phyloP scores from a whole-genome alignment of 140 eudicot genomes.

The Bidens hawaiensis region DNA sequence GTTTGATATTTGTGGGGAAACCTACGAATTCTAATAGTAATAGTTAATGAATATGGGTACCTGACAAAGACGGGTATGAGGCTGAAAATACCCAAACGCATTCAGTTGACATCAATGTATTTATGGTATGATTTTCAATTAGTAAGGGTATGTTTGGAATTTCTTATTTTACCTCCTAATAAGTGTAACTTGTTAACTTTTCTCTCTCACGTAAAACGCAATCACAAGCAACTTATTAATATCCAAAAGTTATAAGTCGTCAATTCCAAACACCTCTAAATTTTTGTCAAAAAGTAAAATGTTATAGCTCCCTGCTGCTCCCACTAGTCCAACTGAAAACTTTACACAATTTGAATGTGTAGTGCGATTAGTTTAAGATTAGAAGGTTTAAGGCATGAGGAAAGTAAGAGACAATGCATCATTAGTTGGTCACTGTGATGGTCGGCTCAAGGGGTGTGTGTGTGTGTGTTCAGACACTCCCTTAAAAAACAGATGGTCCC shows the following conservation, averaged over 20 bases:
- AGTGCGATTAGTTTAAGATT: neutral
- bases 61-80: neutral
- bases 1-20: no score
- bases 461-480: neutral
- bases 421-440: constrained; percentile 31
- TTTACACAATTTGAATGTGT: neutral
- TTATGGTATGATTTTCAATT: no score
- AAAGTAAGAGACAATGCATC: constrained; percentile 23
- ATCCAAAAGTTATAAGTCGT: no score
- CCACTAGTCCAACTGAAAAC: neutral
- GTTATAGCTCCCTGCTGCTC: neutral
- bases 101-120: no score
- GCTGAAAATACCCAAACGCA: neutral
- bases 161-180: no score
- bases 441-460: constrained; percentile 9
- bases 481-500: constrained; percentile 32
- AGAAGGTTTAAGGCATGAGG: constrained; percentile 14
- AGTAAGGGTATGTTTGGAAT: no score
- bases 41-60: neutral
- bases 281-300: neutral
- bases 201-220: no score
- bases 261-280: no score
- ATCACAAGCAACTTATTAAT: no score
- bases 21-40: no score
- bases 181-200: no score